Evolutionary conservation across 202 grass and related monocot species (phyloP).

Genomic region (Bolboschoenoplectus hybrid): DNA sequence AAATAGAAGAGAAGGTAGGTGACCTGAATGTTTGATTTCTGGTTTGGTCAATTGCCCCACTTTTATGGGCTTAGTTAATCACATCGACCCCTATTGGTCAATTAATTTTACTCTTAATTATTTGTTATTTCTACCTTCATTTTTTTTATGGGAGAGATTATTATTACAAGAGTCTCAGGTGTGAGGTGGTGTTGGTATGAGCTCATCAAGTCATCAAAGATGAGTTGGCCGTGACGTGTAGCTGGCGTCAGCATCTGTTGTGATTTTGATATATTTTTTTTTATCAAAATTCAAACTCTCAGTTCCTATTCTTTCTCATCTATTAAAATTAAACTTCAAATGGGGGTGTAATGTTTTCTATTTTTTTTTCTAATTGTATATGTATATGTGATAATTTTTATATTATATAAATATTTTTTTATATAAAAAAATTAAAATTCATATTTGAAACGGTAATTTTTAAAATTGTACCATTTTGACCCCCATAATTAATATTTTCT

Average conservation of each 20-base stretch:
- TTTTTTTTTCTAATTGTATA: too few species aligned
- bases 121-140: background rate
- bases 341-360: too few species aligned
- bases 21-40: slow-evolving; percentile 18
- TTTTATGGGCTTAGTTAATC: background rate
- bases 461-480: too few species aligned
- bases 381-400: too few species aligned
- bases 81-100: background rate
- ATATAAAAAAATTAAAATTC: too few species aligned
- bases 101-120: background rate
- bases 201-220: background rate
- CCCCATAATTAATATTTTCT: too few species aligned
- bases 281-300: too few species aligned
- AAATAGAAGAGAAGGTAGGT: slow-evolving; percentile 16
- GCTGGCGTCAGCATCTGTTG: background rate
- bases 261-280: background rate
- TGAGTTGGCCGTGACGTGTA: background rate
- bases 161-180: background rate
- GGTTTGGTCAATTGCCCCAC: slow-evolving; percentile 25
- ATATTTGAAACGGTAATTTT: too few species aligned
- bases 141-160: background rate
- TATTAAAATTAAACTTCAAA: background rate
- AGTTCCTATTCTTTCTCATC: background rate
- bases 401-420: too few species aligned
- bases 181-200: background rate